Base-by-base conservation (phyloP, 805 yeast species). In the Brettanomyces sp. region DNA sequence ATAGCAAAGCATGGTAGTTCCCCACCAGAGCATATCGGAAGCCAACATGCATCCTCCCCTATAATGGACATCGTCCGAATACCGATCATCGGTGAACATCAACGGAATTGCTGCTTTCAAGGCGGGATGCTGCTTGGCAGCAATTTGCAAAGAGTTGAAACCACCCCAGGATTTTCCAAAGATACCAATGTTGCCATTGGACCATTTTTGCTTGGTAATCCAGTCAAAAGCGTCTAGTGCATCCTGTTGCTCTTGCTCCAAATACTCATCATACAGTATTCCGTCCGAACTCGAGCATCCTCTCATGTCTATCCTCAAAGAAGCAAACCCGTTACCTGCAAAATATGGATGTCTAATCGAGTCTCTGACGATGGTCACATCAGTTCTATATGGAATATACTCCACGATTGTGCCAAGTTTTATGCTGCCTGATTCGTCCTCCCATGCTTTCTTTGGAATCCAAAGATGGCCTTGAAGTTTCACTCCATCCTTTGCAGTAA, bases 161-260 rank as follows among this genome's bases (percentile, higher is more conserved):
- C 75, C 75, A 44, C 72, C 74, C 76, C 76, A 71, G 1, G 74
- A 69, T 52, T 71, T 71, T 35, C 75, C 76, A 59, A 70, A 68
- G 71, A 69, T 68, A 18, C 68, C 76, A 45, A 71, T 63, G 45
- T 60, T 63, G 12, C 74, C 75, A 49, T 71, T 71, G 35, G 74
- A 69, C 74, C 74, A 71, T 0, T 43, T 35, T 49, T 71, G 75
- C 22, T 47, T 43, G 3, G 59, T 43, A 14, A 70, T 65, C 73
- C 73, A 70, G 48, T 70, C 72, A 43, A 70, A 69, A 2, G 64
- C 61, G 36, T 67, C 72, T 12, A 69, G 49, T 4, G 69, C 66
- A 53, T 71, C 76, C 36, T 68, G 68, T 52, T 72, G 77, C 49
- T 70, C 76, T 48, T 64, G 67, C 44, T 56, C 49, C 28, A 72